Base-by-base conservation (phyloP, 768 basidiomycete species). In the Auriculariales sp. region DNA sequence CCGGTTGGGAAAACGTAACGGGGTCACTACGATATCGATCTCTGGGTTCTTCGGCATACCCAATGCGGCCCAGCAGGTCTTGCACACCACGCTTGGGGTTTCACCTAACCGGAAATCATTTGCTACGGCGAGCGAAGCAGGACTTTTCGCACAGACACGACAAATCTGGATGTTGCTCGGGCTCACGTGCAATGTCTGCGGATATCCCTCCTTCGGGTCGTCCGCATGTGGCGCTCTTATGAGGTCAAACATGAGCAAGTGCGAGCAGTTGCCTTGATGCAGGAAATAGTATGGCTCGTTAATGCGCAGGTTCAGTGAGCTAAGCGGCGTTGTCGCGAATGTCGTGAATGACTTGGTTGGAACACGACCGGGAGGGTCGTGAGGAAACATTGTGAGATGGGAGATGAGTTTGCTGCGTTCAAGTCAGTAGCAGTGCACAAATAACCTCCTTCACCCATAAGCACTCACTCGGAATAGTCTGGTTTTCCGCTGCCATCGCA, bases 221-320 rank as follows among this genome's bases (percentile, higher is more conserved):
- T 71, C 64, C 3, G 69, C 64, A 56, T 84, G 79, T 28, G 70
- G 66, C 17, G 81, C 61, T 55, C 89, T 72, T 53, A 91, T 79
- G 54, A 83, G 73, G 52, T 86, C 78, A 32, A 90, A 54, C 19
- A 82, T 73, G 19, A 88, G 55, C 59, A 80, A 84, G 58, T 91
- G 88, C 56, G 89, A 85, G 58, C 88, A 91, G 56, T 77, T 81
- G 29, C 87, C 88, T 49, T 74, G 72, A 57, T 91, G 88, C 15
- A 89, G 66, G 49, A 90, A 65, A 78, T 83, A 87, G 55, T 91
- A 90, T 0, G 89, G 89, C 57, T 82, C 71, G 55, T 84, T 74
- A 31, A 86, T 61, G 28, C 79, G 73, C 19, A 89, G 61, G 3
- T 68, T 64, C 22, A 90, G 70, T 1, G 77, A 72, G 1, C 67